Conservation (phyloP, 345 rosid species). For the Camelina hispida region DNA sequence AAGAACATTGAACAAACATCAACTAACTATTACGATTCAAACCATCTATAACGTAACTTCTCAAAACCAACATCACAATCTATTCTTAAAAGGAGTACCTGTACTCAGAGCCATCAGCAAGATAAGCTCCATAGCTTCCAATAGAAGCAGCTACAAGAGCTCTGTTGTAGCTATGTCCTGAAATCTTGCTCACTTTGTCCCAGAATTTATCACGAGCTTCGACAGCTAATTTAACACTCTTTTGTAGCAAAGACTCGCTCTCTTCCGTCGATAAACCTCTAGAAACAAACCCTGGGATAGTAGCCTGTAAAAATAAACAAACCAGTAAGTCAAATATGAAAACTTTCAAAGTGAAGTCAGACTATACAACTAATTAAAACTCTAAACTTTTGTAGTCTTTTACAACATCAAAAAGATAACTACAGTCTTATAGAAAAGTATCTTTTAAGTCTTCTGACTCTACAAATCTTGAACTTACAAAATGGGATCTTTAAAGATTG, state of each 20-base stretch:
- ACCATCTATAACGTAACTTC: neutral
- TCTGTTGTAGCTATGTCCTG: slow-evolving; percentile 60
- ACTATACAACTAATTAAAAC: neutral
- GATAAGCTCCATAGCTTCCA: slow-evolving; percentile 95
- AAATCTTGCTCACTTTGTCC: slow-evolving; percentile 51
- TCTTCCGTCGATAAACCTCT: slow-evolving; percentile 75
- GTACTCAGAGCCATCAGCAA: slow-evolving; percentile 97
- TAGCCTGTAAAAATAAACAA: slow-evolving; percentile 56
- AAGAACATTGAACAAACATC: neutral
- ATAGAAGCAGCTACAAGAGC: slow-evolving; percentile 91
- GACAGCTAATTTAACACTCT: slow-evolving; percentile 72
- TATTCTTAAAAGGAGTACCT: slow-evolving; percentile 47
- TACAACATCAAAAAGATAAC: neutral
- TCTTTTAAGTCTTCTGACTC: neutral
- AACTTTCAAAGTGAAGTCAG: neutral
- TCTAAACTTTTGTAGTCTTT: neutral
- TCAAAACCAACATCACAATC: neutral
- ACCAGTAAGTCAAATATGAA: neutral
- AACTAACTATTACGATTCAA: neutral
- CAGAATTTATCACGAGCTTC: slow-evolving; percentile 90
- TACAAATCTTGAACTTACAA: slow-evolving; percentile 9
- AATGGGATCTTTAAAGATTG: neutral
- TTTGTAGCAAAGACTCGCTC: slow-evolving; percentile 65
- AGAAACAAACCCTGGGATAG: slow-evolving; percentile 82
- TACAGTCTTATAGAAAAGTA: neutral